phyloP scores from a whole-genome alignment of 768 basidiomycete genomes.

The Hydnum rufescens region DNA sequence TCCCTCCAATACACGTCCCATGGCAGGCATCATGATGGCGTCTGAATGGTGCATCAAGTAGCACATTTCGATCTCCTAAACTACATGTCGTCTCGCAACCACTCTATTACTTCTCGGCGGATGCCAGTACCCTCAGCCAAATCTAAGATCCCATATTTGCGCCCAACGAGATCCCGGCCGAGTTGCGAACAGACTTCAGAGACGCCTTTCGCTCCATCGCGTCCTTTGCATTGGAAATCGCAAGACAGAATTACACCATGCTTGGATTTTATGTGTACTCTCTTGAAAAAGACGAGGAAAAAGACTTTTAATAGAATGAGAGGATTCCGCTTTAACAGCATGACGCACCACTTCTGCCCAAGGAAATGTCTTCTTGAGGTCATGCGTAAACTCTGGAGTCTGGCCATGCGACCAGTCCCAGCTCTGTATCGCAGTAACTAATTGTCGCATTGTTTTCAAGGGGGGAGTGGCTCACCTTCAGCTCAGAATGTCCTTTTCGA shows the following conservation, averaged over 20 bases:
- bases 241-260: not conserved
- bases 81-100: not conserved
- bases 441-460: too few species aligned
- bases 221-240: not conserved
- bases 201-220: conserved; percentile 1
- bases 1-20: conserved; percentile 20
- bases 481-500: conserved; percentile 52
- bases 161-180: conserved; percentile 3
- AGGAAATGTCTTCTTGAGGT: conserved; percentile 20
- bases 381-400: conserved; percentile 80
- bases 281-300: not conserved
- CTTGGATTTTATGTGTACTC: not conserved
- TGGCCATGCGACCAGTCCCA: conserved; percentile 93
- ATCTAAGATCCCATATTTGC: conserved; percentile 7
- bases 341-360: conserved; percentile 26
- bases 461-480: too few species aligned
- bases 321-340: too few species aligned
- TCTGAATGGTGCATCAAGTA: too few species aligned
- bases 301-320: not conserved
- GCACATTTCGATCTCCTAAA: not conserved
- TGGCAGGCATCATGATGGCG: not conserved
- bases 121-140: not conserved
- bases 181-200: conserved; percentile 1
- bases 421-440: conserved; percentile 26
- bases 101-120: not conserved